A percentile compares a stretch with the other conserved stretches of the same genome.
These are phyloP conservation scores for Phytopythium ostracodes DNA, from an alignment of 352 stramenopile species.

Conservation along the genomic window DNA sequence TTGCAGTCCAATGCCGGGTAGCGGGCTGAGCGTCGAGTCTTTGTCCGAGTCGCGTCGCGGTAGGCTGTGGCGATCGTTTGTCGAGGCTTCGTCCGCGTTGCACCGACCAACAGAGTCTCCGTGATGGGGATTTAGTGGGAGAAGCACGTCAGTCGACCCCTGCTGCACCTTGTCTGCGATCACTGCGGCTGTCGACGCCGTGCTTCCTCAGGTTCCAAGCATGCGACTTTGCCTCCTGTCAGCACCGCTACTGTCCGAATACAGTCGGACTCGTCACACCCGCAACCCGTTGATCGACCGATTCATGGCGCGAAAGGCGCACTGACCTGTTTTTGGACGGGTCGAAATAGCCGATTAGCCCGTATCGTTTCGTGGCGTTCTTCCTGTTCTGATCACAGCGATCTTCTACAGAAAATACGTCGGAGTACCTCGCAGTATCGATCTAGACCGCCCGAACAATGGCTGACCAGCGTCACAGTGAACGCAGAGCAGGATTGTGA, in stretches of 20 bases:
- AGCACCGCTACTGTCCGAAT: no score
- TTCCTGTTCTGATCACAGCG: neutral
- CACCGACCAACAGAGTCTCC: neutral
- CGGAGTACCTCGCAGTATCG: no score
- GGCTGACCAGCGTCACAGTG: no score
- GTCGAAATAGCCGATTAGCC: neutral
- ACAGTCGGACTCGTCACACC: no score
- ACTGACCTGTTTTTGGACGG: no score
- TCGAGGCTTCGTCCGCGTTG: neutral
- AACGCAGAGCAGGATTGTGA: no score
- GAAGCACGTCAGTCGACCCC: neutral
- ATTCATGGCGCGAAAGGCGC: no score
- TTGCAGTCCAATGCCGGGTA: neutral
- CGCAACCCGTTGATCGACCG: no score
- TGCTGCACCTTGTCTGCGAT: neutral
- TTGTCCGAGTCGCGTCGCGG: neutral
- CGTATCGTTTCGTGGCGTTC: conserved; percentile 6
- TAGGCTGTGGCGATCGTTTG: neutral
- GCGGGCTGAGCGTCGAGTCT: neutral
- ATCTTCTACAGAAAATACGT: no score
- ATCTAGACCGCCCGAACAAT: no score
- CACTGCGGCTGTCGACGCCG: neutral
- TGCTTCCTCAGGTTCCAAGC: neutral
- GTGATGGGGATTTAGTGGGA: neutral
- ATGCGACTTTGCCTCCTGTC: no score